Evolutionary conservation across 2,329 filamentous ascomycete genomes (phyloP).

Genomic region (Pseudocercospora cruenta): DNA sequence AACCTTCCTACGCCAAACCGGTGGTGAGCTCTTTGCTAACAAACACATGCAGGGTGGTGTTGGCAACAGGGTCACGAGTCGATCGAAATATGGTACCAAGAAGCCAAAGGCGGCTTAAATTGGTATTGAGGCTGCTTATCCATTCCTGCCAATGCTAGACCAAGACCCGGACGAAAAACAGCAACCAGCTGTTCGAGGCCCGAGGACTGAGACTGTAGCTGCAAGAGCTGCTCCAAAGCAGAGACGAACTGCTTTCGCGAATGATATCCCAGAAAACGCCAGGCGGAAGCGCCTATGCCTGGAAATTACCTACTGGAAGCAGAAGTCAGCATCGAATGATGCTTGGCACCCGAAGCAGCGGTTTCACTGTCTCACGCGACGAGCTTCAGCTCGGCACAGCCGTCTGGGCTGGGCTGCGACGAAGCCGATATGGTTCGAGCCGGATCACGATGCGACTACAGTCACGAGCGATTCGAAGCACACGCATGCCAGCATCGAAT

Average conservation of each 20-base stretch:
- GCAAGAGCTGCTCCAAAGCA: background rate
- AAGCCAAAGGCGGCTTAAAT: constrained; percentile 81
- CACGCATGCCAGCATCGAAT: background rate
- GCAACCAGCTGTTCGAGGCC: background rate
- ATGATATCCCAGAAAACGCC: background rate
- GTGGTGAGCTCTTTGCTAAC: constrained; percentile 7
- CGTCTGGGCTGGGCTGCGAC: background rate
- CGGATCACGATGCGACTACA: background rate
- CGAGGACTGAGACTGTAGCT: background rate
- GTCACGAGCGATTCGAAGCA: background rate
- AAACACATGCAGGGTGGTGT: constrained; percentile 74
- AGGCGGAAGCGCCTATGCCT: background rate
- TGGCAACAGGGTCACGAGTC: constrained; percentile 75
- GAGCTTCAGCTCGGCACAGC: background rate
- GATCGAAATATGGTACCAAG: constrained; percentile 98
- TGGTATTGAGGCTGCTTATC: background rate
- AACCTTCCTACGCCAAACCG: background rate
- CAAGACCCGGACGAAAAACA: background rate
- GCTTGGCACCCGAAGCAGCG: background rate
- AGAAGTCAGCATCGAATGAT: background rate
- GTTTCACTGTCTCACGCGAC: background rate
- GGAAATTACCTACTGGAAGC: background rate
- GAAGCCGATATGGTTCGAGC: background rate
- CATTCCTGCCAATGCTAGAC: constrained; percentile 1
- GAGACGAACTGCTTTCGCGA: background rate